Percentiles rank a stretch among this genome's conserved stretches.
Evolutionary conservation across 805 yeast species (phyloP).

Genomic region (Candida hungchunana): DNA sequence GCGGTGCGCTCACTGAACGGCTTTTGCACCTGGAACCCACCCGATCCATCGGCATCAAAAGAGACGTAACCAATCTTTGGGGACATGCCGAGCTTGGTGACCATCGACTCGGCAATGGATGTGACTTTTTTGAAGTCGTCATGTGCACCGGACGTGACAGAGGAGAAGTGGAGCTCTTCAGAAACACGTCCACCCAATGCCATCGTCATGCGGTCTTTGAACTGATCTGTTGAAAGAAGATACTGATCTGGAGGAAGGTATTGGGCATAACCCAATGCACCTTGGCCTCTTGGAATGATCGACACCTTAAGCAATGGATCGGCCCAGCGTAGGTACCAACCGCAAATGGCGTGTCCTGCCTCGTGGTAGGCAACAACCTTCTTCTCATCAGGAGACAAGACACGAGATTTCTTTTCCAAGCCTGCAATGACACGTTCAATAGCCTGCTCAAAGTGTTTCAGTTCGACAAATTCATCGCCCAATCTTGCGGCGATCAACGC

Average conservation of each 20-base stretch:
- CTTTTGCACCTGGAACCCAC: slow-evolving; percentile 51
- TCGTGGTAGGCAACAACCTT: slow-evolving; percentile 89
- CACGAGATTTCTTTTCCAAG: slow-evolving; percentile 78
- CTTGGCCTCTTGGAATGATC: slow-evolving; percentile 91
- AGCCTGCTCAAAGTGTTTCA: slow-evolving; percentile 83
- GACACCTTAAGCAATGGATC: slow-evolving; percentile 92
- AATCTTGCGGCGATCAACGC: slow-evolving; percentile 89
- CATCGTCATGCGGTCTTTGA: slow-evolving; percentile 86
- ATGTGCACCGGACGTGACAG: slow-evolving; percentile 88
- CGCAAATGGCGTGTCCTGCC: slow-evolving; percentile 96
- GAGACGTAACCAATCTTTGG: slow-evolving; percentile 65
- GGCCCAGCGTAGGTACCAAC: slow-evolving; percentile 85
- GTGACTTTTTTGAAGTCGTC: slow-evolving; percentile 93
- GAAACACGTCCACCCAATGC: slow-evolving; percentile 89
- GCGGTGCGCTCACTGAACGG: slow-evolving; percentile 75
- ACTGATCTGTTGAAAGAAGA: slow-evolving; percentile 70
- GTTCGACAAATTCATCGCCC: slow-evolving; percentile 55
- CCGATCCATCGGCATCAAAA: slow-evolving; percentile 46
- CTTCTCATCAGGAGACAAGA: slow-evolving; percentile 77
- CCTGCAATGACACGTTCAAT: slow-evolving; percentile 95
- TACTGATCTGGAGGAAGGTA: slow-evolving; percentile 88
- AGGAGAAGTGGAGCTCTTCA: slow-evolving; percentile 81
- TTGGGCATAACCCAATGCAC: slow-evolving; percentile 95
- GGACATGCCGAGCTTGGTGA: slow-evolving; percentile 86
- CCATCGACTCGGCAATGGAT: slow-evolving; percentile 86